A percentile compares a stretch with the other conserved stretches of the same genome.
Conservation (phyloP, 805 yeast species). For the Zygosaccharomyces pseudorouxii region DNA sequence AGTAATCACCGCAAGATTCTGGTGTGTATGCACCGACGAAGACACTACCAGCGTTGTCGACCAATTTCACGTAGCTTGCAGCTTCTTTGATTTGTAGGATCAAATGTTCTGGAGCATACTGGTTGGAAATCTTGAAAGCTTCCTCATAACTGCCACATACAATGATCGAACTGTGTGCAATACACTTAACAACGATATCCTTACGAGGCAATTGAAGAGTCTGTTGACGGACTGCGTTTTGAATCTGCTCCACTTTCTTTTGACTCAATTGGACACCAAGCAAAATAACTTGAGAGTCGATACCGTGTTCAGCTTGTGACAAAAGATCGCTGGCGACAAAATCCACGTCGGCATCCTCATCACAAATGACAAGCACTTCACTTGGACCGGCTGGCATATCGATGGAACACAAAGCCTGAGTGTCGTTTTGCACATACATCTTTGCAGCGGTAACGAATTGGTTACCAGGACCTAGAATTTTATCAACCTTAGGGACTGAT, state of each 20-base stretch:
- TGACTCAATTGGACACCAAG: conserved; percentile 70
- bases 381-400: conserved; percentile 99
- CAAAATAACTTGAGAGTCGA: conserved; percentile 94
- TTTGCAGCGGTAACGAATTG: conserved; percentile 99
- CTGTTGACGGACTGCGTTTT: conserved; percentile 78
- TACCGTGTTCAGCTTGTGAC: conserved; percentile 98
- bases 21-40: conserved; percentile 96
- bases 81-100: conserved; percentile 87
- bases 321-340: conserved; percentile 95
- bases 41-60: conserved; percentile 92
- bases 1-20: conserved; percentile 97
- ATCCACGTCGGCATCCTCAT: conserved; percentile 80
- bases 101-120: conserved; percentile 96
- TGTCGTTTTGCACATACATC: conserved; percentile 94
- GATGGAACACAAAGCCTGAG: conserved; percentile 89
- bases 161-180: conserved; percentile 83
- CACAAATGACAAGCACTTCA: conserved; percentile 95
- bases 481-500: conserved; percentile 86
- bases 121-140: conserved; percentile 83
- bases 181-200: conserved; percentile 87
- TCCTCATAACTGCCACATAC: conserved; percentile 64
- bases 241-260: conserved; percentile 60
- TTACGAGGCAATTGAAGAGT: conserved; percentile 84
- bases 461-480: conserved; percentile 97
- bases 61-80: conserved; percentile 58